Evolutionary conservation across 2,329 filamentous ascomycete genomes (phyloP), one percentile per base, ranked within the genome.

Genomic region (Sclerotinia subarctica): DNA sequence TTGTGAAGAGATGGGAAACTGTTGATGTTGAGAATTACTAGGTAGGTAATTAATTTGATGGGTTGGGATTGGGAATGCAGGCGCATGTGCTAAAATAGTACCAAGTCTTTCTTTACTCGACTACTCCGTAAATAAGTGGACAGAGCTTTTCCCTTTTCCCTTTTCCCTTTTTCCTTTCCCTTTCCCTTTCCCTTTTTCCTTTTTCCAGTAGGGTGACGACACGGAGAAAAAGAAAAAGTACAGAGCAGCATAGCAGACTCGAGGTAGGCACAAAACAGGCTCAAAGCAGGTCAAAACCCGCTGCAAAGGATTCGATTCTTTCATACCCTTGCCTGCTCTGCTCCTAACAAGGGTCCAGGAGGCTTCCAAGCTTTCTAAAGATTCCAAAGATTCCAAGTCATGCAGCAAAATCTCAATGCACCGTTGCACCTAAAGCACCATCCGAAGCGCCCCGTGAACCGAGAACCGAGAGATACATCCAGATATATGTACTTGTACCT

Each of bases 1-100:
- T 26, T 15, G 29, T n/a, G 21, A 32, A 64, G 59, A 38, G 21
- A 21, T 17, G 38, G 17, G 49, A 44, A 44, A 54, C 26, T 64
- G 62, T 53, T 46, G 62, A 56, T 44, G 49, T 64, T 56, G 62
- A 57, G 62, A 46, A 26, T 38, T 13, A 35, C 38, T 17, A 42
- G 38, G 38, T 17, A 42, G 38, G 13, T 13, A 42, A 62, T 62
- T 24, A 42, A 62, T 62, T 29, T 49, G 58, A 21, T 38, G 32
- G 26, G 60, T 51, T 64, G 60, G 49, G 60, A 53, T 10, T 49
- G 29, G 8, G 60, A 52, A 42, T 42, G 38, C n/a, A n/a, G 17
- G 21, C 10, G 29, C 10, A 32, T 52, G 52, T 52, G 47, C 6
- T 42, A 42, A 42, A 26, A 63, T 6, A 35, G 10, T 35, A 35